Conservation (phyloP, 805 yeast species). For the Pichia exigua region DNA sequence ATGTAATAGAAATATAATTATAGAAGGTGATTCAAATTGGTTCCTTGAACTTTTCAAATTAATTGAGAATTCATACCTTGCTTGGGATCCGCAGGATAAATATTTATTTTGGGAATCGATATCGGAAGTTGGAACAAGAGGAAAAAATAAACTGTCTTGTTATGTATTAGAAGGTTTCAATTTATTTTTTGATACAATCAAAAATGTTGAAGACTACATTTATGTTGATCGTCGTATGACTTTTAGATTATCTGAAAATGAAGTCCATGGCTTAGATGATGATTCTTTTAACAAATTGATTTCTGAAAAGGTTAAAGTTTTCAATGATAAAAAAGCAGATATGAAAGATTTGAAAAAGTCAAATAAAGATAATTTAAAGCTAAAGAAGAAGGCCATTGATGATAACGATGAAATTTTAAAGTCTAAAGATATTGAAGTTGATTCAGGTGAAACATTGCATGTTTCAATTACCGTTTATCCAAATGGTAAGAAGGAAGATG, state of each 20-base stretch:
- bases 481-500: constrained; percentile 8
- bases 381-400: neutral
- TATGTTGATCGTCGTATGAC: neutral
- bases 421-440: neutral
- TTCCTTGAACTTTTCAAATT: neutral
- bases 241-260: neutral
- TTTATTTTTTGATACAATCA: neutral
- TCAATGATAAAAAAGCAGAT: neutral
- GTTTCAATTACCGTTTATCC: constrained; percentile 11
- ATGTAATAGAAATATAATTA: neutral
- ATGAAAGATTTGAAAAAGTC: neutral
- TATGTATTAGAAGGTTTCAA: neutral
- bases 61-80: neutral
- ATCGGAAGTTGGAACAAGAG: neutral
- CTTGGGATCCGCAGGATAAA: neutral
- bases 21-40: neutral
- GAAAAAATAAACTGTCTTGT: neutral
- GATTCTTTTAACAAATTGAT: neutral
- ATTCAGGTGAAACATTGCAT: neutral
- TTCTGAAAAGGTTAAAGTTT: neutral
- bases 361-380: neutral
- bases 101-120: neutral
- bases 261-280: neutral
- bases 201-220: neutral
- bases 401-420: neutral